Percentiles rank a stretch among this genome's conserved stretches.
Conservation (phyloP, 2,329 filamentous ascomycete genomes). For the Capronia coronata region DNA sequence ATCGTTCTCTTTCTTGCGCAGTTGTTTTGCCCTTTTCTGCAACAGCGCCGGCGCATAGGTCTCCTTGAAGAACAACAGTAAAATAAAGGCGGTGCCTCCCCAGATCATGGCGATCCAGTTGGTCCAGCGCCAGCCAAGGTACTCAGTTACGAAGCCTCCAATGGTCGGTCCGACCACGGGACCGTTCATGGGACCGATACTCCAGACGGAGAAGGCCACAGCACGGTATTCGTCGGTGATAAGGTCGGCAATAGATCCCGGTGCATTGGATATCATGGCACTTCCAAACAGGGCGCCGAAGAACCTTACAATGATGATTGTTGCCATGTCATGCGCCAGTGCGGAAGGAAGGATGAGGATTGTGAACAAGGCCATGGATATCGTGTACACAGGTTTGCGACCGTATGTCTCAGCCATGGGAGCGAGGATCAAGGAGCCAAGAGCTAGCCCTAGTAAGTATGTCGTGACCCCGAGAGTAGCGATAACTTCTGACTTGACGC, state of each 20-base stretch:
- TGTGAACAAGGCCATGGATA: constrained; percentile 58
- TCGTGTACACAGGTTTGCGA: constrained; percentile 56
- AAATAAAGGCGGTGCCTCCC: constrained; percentile 53
- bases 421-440: constrained; percentile 65
- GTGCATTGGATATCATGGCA: constrained; percentile 75
- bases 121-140: constrained; percentile 79
- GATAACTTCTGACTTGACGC: constrained; percentile 51
- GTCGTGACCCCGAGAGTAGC: constrained; percentile 70
- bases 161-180: constrained; percentile 62
- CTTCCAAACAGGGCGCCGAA: constrained; percentile 68
- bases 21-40: constrained; percentile 56
- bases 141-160: constrained; percentile 66
- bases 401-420: constrained; percentile 53
- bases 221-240: constrained; percentile 73
- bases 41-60: constrained; percentile 70
- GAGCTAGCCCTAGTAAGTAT: constrained; percentile 68
- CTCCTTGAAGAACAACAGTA: constrained; percentile 60
- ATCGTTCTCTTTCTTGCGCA: constrained; percentile 64
- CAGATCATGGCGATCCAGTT: constrained; percentile 75
- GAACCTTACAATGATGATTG: constrained; percentile 67
- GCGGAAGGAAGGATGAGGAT: constrained; percentile 66
- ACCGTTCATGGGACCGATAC: constrained; percentile 77
- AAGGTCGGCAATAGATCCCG: constrained; percentile 77
- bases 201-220: constrained; percentile 76
- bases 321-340: constrained; percentile 59